Base-by-base conservation (phyloP, 192 early-diverging fungal species). In the Backusella macrospora region DNA sequence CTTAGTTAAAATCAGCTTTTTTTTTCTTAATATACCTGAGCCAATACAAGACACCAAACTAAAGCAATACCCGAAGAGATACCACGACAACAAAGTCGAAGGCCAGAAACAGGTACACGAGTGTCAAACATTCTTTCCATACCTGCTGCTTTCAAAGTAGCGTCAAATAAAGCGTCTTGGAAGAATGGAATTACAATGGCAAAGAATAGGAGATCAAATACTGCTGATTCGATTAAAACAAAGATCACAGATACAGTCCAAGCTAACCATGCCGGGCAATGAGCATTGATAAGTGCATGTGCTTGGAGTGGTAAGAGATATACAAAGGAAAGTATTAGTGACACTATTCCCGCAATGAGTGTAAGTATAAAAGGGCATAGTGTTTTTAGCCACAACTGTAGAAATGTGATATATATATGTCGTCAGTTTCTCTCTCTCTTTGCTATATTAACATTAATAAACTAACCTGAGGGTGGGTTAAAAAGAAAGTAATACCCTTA, bases 221-320 rank as follows among this genome's bases (percentile, higher is more conserved):
- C 67, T 8, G 70, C 82, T 0, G 82, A 81, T 62, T 91, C 89
- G 3, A 91, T 62, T 16, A 91, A 34, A 6, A 87, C 84, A 72
- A 90, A 84, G 37, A 91, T 86, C 21, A 90, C 78, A 16, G 81
- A 79, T 0, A 89, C 80, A 0, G 85, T 75, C 90, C 90, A 91
- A 29, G 88, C 85, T 3, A 90, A 78, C 78, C 89, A 88, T 0
- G 71, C 78, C 16, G 88, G 89, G 42, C 87, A 85, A 4, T 83
- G 70, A 5, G 48, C 82, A 6, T 49, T 34, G 23, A 85, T 85
- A 13, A 91, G 77, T 4, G 83, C 90, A 74, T 88, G 81, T 3
- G 89, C 88, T 75, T 91, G 90, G 4, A 86, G 77, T 21, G 78
- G 76, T 65, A 91, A 80, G 0, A 87, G 70, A 72, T 84, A 87